phyloP scores from a whole-genome alignment of 305 asterid genomes.

The Fraxinus paxiana region DNA sequence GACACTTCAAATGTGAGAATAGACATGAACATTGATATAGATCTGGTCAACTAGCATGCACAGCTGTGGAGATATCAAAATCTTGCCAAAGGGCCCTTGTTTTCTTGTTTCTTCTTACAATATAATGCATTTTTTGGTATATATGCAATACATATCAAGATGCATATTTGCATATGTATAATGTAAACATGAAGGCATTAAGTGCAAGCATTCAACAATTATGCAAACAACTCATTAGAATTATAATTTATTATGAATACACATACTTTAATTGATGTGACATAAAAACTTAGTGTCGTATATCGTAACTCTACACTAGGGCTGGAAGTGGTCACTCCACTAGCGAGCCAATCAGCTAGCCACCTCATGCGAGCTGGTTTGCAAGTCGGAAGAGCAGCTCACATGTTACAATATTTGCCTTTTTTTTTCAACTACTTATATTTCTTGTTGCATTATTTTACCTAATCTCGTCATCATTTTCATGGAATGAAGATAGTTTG shows the following conservation, averaged over 20 bases:
- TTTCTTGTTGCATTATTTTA: background rate
- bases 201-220: background rate
- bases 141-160: too few species aligned
- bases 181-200: background rate
- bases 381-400: background rate
- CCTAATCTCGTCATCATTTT: background rate
- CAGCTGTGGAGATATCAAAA: background rate
- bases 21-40: background rate
- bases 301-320: background rate
- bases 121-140: background rate
- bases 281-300: background rate
- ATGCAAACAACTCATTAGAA: background rate
- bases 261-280: background rate
- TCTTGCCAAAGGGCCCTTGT: background rate
- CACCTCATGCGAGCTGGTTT: background rate
- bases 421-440: background rate
- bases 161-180: too few species aligned
- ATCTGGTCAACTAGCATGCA: background rate
- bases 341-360: background rate
- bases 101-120: background rate
- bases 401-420: background rate
- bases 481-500: background rate
- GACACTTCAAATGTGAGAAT: background rate
- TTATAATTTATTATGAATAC: background rate
- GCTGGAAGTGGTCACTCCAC: background rate